A percentile compares a stretch with the other conserved stretches of the same genome.
Conservation (phyloP, 106 monocot species). For the Cymbidium sinense region DNA sequence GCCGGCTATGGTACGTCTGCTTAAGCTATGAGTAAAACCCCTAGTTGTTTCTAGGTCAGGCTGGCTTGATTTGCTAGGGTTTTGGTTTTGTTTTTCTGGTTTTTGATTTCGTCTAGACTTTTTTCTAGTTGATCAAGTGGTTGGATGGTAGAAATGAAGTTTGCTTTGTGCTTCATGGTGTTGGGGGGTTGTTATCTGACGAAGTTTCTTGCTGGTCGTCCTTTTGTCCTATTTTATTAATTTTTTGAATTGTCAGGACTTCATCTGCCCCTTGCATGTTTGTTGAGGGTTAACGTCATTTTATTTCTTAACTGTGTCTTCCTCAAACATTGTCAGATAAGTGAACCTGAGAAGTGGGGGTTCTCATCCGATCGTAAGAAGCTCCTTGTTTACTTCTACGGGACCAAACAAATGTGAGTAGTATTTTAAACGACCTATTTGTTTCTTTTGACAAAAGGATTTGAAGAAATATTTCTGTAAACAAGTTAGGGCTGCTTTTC, state of each 20-base stretch:
- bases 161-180: not conserved
- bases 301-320: not conserved
- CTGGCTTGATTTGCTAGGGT: not conserved
- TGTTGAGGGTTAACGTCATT: not conserved
- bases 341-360: constrained; percentile 92
- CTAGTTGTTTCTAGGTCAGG: not conserved
- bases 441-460: not conserved
- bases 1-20: constrained; percentile 71
- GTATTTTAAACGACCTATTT: not conserved
- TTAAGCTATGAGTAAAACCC: not conserved
- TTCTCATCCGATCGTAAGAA: constrained; percentile 69
- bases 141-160: not conserved
- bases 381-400: constrained; percentile 91
- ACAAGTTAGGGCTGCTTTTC: not conserved
- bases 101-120: not conserved
- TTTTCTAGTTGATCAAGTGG: not conserved
- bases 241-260: not conserved
- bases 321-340: constrained; percentile 43
- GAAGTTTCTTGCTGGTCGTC: not conserved
- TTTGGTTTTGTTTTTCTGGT: constrained; percentile 5
- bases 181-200: not conserved
- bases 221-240: not conserved
- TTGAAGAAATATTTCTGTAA: not conserved
- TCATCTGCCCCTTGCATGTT: not conserved
- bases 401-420: constrained; percentile 98